A percentile compares a stretch with the other conserved stretches of the same genome.
Evolutionary conservation across 1,284 basidiomycete genomes (phyloP).

Genomic region (Baeospora myosura): DNA sequence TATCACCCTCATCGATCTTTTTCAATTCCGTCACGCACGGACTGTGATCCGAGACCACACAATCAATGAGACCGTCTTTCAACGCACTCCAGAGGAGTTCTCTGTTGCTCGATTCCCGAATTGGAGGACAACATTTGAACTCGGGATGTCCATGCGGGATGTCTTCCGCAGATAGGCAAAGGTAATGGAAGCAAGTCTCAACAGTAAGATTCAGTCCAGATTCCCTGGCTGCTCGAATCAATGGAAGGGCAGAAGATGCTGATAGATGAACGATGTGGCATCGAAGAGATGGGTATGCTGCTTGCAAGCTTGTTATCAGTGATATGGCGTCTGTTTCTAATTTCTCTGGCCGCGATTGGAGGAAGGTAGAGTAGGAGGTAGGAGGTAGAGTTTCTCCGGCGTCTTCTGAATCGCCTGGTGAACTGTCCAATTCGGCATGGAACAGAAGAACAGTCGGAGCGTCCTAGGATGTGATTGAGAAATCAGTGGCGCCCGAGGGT

Average conservation of each 20-base stretch:
- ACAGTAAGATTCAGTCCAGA: slow-evolving; percentile 69
- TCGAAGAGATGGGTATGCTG: slow-evolving; percentile 56
- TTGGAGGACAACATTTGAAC: slow-evolving; percentile 95
- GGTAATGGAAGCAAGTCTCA: slow-evolving; percentile 94
- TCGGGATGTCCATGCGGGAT: slow-evolving; percentile 69
- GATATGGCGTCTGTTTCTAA: slow-evolving; percentile 76
- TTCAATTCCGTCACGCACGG: slow-evolving; percentile 83
- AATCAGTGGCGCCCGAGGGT: neutral
- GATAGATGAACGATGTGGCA: slow-evolving; percentile 94
- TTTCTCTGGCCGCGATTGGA: slow-evolving; percentile 71
- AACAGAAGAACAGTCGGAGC: slow-evolving; percentile 71
- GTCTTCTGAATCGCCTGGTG: slow-evolving; percentile 9
- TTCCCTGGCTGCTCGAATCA: slow-evolving; percentile 61
- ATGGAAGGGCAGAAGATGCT: slow-evolving; percentile 71
- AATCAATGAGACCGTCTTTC: slow-evolving; percentile 76
- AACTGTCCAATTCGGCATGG: slow-evolving; percentile 77
- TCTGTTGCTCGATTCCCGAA: slow-evolving; percentile 68
- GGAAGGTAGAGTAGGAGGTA: slow-evolving; percentile 71
- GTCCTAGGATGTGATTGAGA: slow-evolving; percentile 34
- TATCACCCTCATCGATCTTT: slow-evolving; percentile 67
- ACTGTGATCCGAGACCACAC: slow-evolving; percentile 89
- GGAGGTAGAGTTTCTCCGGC: slow-evolving; percentile 27
- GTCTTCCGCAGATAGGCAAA: slow-evolving; percentile 58
- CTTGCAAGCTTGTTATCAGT: slow-evolving; percentile 63
- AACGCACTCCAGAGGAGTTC: slow-evolving; percentile 76